phyloP scores from a whole-genome alignment of 2,329 filamentous ascomycete genomes.

The Ustilaginoidea virens region DNA sequence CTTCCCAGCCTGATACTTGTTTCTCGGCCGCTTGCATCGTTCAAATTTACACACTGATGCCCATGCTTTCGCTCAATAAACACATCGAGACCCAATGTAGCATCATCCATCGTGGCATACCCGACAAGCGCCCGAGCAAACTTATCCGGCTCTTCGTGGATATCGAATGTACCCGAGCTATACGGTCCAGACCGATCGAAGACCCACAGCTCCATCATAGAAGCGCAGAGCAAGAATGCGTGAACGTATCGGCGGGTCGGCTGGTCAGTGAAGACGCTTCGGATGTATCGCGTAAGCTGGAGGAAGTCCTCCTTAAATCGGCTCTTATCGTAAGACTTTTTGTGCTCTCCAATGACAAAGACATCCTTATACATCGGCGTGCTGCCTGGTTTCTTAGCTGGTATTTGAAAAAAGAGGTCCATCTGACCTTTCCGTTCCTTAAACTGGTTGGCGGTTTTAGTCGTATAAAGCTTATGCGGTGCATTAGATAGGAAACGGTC shows the following conservation, averaged over 20 bases:
- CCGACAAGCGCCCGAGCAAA: slow-evolving; percentile 8
- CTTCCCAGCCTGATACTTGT: slow-evolving; percentile 1
- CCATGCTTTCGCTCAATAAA: slow-evolving; percentile 3
- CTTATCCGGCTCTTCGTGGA: slow-evolving; percentile 7
- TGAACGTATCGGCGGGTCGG: slow-evolving; percentile 10
- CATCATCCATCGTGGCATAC: slow-evolving; percentile 8
- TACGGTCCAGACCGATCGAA: slow-evolving; percentile 10
- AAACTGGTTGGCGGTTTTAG: slow-evolving; percentile 8
- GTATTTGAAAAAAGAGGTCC: slow-evolving; percentile 9
- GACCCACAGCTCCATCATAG: slow-evolving; percentile 10
- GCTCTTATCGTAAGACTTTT: slow-evolving; percentile 5
- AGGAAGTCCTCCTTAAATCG: slow-evolving; percentile 8
- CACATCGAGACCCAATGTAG: slow-evolving; percentile 6
- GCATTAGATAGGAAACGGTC: slow-evolving; percentile 5
- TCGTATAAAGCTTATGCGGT: slow-evolving; percentile 8
- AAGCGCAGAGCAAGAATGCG: slow-evolving; percentile 5
- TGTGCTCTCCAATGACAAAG: slow-evolving; percentile 9
- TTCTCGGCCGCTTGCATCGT: slow-evolving; percentile 2
- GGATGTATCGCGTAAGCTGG: slow-evolving; percentile 8
- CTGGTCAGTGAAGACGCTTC: slow-evolving; percentile 6
- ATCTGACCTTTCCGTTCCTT: slow-evolving; percentile 9
- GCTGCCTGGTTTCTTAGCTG: neutral
- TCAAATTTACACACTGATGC: slow-evolving; percentile 2
- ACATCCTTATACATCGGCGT: slow-evolving; percentile 8
- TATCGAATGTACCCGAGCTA: slow-evolving; percentile 7